phyloP scores from a whole-genome alignment of 1,139 yeast genomes.

The Hanseniaspora sp. region DNA sequence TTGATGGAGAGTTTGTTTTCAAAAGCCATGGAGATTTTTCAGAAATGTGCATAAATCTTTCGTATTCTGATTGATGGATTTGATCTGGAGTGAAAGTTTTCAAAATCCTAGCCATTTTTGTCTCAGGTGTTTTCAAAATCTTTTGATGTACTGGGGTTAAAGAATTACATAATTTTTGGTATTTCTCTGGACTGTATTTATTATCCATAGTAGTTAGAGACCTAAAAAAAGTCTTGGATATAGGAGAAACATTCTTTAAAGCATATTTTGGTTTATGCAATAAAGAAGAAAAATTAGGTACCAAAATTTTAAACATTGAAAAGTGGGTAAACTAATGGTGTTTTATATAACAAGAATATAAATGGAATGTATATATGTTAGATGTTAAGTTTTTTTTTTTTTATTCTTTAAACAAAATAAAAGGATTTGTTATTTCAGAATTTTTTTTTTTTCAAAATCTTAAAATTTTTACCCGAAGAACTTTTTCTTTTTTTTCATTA shows the following conservation, averaged over 20 bases:
- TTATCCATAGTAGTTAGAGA: not conserved
- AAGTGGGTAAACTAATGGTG: too few species aligned
- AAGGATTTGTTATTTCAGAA: too few species aligned
- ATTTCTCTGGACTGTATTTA: slow-evolving; percentile 4
- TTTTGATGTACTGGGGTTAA: slow-evolving; percentile 1
- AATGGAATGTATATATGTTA: too few species aligned
- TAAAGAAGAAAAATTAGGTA: not conserved
- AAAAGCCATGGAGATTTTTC: slow-evolving; percentile 1
- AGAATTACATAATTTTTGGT: slow-evolving; percentile 1
- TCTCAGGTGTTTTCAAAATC: slow-evolving; percentile 4
- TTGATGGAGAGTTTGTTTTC: slow-evolving; percentile 47
- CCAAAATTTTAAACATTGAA: not conserved
- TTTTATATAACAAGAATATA: too few species aligned
- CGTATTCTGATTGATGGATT: slow-evolving; percentile 44
- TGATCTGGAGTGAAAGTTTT: slow-evolving; percentile 43
- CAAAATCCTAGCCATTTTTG: slow-evolving; percentile 12
- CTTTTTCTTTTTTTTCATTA: too few species aligned
- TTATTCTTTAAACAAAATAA: too few species aligned
- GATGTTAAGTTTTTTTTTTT: too few species aligned
- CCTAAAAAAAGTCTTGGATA: not conserved
- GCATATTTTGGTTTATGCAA: not conserved
- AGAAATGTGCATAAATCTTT: slow-evolving; percentile 30
- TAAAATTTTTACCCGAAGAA: too few species aligned
- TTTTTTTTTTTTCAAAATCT: too few species aligned
- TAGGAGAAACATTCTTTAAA: not conserved